Base-by-base conservation (phyloP, 1,284 basidiomycete species). In the Papiliotrema terrestris region DNA sequence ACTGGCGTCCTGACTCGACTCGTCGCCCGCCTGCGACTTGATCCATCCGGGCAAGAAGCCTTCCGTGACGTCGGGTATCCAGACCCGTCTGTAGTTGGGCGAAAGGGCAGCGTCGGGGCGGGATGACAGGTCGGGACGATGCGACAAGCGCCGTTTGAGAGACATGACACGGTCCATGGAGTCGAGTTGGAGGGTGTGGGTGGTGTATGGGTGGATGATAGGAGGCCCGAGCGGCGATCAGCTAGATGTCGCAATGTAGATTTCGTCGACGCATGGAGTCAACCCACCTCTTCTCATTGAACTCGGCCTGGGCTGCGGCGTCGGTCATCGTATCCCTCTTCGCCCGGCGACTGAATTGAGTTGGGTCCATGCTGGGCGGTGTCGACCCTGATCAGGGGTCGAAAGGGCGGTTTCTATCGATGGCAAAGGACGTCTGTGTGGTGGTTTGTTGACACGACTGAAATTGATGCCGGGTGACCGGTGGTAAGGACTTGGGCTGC, bases 251-350 rank as follows among this genome's bases (percentile, higher is more conserved):
- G 26, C 11, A 29, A 36, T 17, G 29, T n/a, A 6, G 45, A 26
- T 38, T n/a, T 51, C 35, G 52, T 23, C 22, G 8, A 26, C 15
- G 25, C 11, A 32, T 29, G 45, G 25, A 3, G 23, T 13, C 25
- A 36, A 68, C 74, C 42, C 54, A 76, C 75, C 89, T 93, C 86
- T 95, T 95, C 82, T 92, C 89, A 72, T 92, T 94, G 77, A 95
- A 96, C 74, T 95, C 91, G 42, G 91, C 91, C 68, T 93, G 89
- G 29, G 87, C 83, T 23, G 90, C 91, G n/a, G 91, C 90, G 29
- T 78, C 71, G 15, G 69, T 63, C 14, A 71, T 67, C 17, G 61
- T 64, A 63, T 74, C 73, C 49, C 63, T 65, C 41, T 62, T 64
- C 42, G 65, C 57, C 50, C 65, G 60, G 35, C 65, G 57, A 35